Evolutionary conservation across 345 rosid genomes (phyloP), one percentile per base, ranked within the genome.

Genomic region (Gossypium stocksii): DNA sequence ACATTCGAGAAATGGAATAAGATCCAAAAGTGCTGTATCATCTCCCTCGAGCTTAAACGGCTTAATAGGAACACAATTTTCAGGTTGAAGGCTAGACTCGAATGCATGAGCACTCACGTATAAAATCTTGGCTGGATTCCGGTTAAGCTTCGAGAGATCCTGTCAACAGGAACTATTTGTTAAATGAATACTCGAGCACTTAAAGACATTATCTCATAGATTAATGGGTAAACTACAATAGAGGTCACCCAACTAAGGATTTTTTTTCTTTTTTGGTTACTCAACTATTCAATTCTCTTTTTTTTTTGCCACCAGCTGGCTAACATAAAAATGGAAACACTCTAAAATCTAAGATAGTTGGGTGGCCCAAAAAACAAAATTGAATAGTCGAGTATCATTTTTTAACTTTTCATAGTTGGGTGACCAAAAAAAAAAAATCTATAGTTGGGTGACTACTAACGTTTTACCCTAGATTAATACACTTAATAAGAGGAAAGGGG

Each of bases 1-100:
- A 93, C 99, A 95, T 81, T 95, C 98, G 56, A 95, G 98, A 80
- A 93, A 95, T 2, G 98, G 99, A 84, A 95, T 91, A 62, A 95
- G 97, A 78, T 93, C 98, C 78, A 95, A 38, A 68, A 96, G 97
- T 58, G 90, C 86, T 1, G 98, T 91, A 82, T 96, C 99, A 14
- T 88, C 94, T 16, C 76, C 20, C 74, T 93, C 93, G 1, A 89
- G 91, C 82, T 85, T 86, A 84, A 87, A 93, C 43, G 99, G 92
- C 82, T 87, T 86, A 70, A 95, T 85, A 38, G 91, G 94, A 60
- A 96, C 82, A 68, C 83, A 81, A 71, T 96, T 93, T 84, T 96
- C 99, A 34, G 91, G 97, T 88, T 93, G 99, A 80, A 96, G 98
- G 80, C 87, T 78, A 22, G 89, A 70, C 48, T 96, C 99, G 70